Percentiles rank a stretch among this genome's conserved stretches.
These are phyloP conservation scores for Eucalyptus guilfoylei DNA, from an alignment of 345 rosid genomes.

Conservation along the genomic window DNA sequence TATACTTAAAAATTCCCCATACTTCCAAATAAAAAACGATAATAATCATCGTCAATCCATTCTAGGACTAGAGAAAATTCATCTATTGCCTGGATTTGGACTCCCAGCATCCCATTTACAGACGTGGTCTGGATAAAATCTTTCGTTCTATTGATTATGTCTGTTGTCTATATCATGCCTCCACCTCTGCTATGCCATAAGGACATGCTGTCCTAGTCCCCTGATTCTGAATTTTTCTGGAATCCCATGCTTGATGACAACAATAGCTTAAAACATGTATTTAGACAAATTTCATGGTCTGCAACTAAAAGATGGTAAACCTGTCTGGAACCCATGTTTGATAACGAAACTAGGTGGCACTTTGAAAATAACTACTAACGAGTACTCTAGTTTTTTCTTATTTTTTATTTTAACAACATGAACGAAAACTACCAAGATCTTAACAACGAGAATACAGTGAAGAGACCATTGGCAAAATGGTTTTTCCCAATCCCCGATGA, in stretches of 20 bases:
- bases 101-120: no score
- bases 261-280: background rate
- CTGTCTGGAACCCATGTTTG: background rate
- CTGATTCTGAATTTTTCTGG: background rate
- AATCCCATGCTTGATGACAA: background rate
- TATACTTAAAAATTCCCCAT: no score
- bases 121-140: background rate
- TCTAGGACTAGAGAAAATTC: background rate
- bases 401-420: no score
- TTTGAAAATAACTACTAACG: no score
- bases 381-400: no score
- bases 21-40: no score
- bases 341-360: background rate
- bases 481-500: no score
- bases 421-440: no score
- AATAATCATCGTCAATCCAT: background rate
- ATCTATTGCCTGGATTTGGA: background rate
- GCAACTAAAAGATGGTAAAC: background rate
- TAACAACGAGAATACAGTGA: no score
- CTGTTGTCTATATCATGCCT: background rate
- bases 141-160: background rate
- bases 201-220: background rate
- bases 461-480: no score
- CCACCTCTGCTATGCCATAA: background rate
- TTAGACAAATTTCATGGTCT: background rate